Base-by-base conservation (phyloP, 1,284 basidiomycete species). In the Ustilago crameri region DNA sequence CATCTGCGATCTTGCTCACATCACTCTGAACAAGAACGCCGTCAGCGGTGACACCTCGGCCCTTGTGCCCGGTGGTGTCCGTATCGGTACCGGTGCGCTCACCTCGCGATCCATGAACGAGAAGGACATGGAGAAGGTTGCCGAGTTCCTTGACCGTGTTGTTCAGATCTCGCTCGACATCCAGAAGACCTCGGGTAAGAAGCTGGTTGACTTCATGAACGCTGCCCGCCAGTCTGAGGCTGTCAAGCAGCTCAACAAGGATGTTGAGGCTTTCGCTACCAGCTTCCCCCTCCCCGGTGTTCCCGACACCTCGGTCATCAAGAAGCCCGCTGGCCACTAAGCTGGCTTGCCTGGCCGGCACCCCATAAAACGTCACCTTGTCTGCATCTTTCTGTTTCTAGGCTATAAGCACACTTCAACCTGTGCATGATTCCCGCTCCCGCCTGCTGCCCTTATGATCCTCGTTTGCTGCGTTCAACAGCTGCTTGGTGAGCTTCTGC, bases 11-110 rank as follows among this genome's bases (percentile, higher is more conserved):
- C 87, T 96, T 55, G 90, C 93, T 82, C 93, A 93, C 78, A 97
- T 99, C 55, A 82, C 81, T 4, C 71, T 75, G 63, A 60, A 83
- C 92, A 92, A 97, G 87, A 98, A 98, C 85, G 93, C 94, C 55
- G 95, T 98, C 51, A 93, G 93, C 38, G 95, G 95, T 76, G 95
- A 98, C 85, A 87, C 78, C 20, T 85, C 97, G 92, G 96, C 96
- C 1, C 92, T 95, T 84, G 92, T 93, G 4, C 96, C 96, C 51
- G 96, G 96, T 80, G 96, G 96, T 81, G 95, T 98, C 82, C 93
- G 96, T 76, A 90, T 99, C 76, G 96, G 96, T 74, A 93, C 93
- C 24, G 91, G 93, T 30, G 95, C 96, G 15, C 86, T 99, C 40
- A 98, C 96, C 9, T 96, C 93, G 54, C 92, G 95, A 79, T 88